Percentiles rank a stretch among this genome's conserved stretches.
These are phyloP conservation scores for Monosporascus sp. DNA, from an alignment of 2,329 filamentous ascomycete species.

Conservation along the genomic window DNA sequence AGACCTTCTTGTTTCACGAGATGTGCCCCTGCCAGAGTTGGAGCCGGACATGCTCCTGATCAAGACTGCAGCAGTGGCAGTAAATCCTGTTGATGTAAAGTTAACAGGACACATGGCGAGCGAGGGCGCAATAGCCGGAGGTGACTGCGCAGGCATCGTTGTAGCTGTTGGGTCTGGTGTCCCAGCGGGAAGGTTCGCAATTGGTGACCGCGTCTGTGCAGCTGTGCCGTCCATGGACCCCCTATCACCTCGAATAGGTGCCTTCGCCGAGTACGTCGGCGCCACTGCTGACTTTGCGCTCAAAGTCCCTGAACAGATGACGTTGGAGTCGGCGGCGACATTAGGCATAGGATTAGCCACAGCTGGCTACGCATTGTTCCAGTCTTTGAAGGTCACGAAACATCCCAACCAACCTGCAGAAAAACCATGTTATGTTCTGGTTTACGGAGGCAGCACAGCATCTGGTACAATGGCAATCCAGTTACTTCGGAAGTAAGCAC, in stretches of 20 bases:
- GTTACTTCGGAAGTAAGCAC: not conserved
- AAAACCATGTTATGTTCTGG: constrained; percentile 2
- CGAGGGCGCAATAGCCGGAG: constrained; percentile 11
- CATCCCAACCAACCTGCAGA: not conserved
- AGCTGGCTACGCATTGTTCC: constrained; percentile 10
- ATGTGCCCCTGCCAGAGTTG: constrained; percentile 1
- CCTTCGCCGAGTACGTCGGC: constrained; percentile 4
- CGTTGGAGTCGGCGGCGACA: constrained; percentile 7
- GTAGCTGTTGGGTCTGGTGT: constrained; percentile 10
- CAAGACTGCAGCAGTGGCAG: constrained; percentile 4
- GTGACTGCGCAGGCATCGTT: constrained; percentile 19
- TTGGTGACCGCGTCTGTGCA: constrained; percentile 16
- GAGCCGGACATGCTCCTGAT: constrained; percentile 6
- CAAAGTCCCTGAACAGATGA: not conserved
- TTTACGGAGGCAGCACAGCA: constrained; percentile 8
- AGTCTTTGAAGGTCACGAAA: constrained; percentile 7
- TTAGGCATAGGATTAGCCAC: constrained; percentile 6
- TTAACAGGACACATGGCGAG: constrained; percentile 5
- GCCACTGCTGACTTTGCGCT: not conserved
- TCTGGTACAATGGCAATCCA: constrained; percentile 7
- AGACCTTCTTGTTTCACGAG: not conserved
- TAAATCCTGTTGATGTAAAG: constrained; percentile 15
- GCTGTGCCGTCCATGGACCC: not conserved
- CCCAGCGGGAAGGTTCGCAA: constrained; percentile 2
- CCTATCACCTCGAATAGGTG: not conserved